Evolutionary conservation across 768 basidiomycete species (phyloP).

Genomic region (Suillus hirtellus): DNA sequence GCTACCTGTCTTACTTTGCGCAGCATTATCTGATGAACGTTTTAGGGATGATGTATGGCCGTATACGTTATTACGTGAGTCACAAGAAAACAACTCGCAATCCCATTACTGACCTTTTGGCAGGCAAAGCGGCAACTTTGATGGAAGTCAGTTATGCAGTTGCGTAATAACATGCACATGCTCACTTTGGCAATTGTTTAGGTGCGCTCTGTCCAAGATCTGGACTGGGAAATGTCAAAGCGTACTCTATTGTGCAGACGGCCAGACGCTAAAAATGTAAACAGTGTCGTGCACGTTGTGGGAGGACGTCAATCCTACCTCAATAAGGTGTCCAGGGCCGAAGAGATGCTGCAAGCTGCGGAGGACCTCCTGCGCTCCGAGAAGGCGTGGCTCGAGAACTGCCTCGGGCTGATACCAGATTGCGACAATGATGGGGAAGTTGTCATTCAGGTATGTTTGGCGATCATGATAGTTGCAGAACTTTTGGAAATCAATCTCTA

Average conservation of each 20-base stretch:
- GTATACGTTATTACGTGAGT: constrained; percentile 63
- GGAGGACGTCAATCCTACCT: constrained; percentile 84
- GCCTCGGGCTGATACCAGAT: constrained; percentile 77
- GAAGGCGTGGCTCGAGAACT: constrained; percentile 77
- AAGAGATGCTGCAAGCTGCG: constrained; percentile 66
- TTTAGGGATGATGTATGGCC: constrained; percentile 85
- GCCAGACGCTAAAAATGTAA: constrained; percentile 33
- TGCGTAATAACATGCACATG: not conserved
- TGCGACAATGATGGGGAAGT: constrained; percentile 70
- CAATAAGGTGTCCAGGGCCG: constrained; percentile 44
- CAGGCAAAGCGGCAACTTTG: constrained; percentile 69
- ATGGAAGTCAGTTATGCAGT: constrained; percentile 56
- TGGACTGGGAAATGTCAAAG: constrained; percentile 57
- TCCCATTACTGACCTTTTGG: constrained; percentile 15
- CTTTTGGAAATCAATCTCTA: not conserved
- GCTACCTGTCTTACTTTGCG: constrained; percentile 14
- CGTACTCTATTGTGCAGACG: constrained; percentile 43
- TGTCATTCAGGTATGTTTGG: constrained; percentile 75
- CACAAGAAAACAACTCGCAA: constrained; percentile 14
- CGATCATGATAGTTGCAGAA: constrained; percentile 5
- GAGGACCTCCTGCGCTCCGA: constrained; percentile 65
- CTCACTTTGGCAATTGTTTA: constrained; percentile 24
- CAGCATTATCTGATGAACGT: constrained; percentile 19
- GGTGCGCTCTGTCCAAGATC: constrained; percentile 74
- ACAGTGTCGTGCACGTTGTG: constrained; percentile 54